Conservation (phyloP, 805 yeast genomes). For the Grigorovia yakushimaensis region DNA sequence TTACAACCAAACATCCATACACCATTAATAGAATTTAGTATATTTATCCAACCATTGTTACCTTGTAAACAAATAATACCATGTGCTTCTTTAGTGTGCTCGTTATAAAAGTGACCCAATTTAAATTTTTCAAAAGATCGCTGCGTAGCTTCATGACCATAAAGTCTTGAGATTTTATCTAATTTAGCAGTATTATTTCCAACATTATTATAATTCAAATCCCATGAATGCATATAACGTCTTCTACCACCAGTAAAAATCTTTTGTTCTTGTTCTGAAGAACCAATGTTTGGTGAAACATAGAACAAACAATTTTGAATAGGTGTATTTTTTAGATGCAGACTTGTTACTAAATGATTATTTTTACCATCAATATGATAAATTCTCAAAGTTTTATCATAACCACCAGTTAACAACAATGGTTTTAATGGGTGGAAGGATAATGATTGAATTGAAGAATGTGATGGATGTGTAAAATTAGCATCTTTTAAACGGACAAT, state of each 20-base stretch:
- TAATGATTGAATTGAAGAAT: slow-evolving; percentile 74
- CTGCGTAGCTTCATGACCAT: slow-evolving; percentile 84
- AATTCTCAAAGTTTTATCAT: slow-evolving; percentile 76
- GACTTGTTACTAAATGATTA: slow-evolving; percentile 72
- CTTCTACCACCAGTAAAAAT: slow-evolving; percentile 85
- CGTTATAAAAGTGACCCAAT: slow-evolving; percentile 38
- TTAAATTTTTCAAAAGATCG: slow-evolving; percentile 80
- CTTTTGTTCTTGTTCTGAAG: slow-evolving; percentile 33
- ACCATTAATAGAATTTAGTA: slow-evolving; percentile 68
- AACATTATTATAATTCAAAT: slow-evolving; percentile 32
- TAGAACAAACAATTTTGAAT: slow-evolving; percentile 52
- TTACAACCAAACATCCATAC: slow-evolving; percentile 83
- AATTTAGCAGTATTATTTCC: slow-evolving; percentile 32
- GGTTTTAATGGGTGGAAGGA: slow-evolving; percentile 77
- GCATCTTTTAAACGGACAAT: slow-evolving; percentile 84
- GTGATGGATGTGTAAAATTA: slow-evolving; percentile 56
- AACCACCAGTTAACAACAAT: slow-evolving; percentile 80
- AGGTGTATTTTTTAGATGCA: slow-evolving; percentile 72
- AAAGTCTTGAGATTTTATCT: slow-evolving; percentile 79
- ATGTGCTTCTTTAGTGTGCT: slow-evolving; percentile 27
- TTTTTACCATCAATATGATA: slow-evolving; percentile 84
- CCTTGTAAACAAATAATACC: slow-evolving; percentile 76
- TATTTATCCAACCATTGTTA: slow-evolving; percentile 82
- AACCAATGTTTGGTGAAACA: slow-evolving; percentile 10
- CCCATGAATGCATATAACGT: slow-evolving; percentile 88